phyloP scores from a whole-genome alignment of 1,139 yeast species.

The Zygoascus meyerae region DNA sequence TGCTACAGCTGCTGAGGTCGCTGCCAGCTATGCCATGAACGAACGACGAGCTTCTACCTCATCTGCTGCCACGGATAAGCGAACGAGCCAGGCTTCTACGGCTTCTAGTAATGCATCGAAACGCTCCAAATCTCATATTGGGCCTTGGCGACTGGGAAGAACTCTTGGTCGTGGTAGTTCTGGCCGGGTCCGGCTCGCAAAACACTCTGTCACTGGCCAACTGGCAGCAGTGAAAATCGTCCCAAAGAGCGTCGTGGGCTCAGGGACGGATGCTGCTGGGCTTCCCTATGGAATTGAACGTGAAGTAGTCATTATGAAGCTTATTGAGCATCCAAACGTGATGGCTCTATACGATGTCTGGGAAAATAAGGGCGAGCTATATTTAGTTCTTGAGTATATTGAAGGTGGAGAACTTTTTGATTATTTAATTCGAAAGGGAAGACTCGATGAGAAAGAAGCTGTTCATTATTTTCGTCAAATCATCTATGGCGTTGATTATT shows the following conservation, averaged over 20 bases:
- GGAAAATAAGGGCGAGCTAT: conserved; percentile 90
- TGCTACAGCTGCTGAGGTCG: conserved; percentile 2
- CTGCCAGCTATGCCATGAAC: conserved; percentile 8
- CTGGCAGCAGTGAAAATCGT: conserved; percentile 96
- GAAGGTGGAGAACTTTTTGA: conserved; percentile 98
- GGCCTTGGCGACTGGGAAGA: conserved; percentile 95
- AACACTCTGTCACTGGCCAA: conserved; percentile 76
- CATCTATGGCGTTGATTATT: conserved; percentile 83
- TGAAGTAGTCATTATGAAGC: conserved; percentile 87
- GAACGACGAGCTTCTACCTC: conserved; percentile 4
- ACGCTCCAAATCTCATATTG: conserved; percentile 67
- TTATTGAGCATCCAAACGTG: conserved; percentile 87
- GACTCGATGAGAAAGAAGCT: conserved; percentile 84
- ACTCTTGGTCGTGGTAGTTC: conserved; percentile 94
- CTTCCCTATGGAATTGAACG: conserved; percentile 93
- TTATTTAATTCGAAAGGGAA: conserved; percentile 80
- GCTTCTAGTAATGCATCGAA: conserved; percentile 30
- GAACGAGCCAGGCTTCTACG: conserved; percentile 2
- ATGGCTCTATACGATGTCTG: conserved; percentile 97
- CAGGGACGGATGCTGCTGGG: conserved; percentile 29
- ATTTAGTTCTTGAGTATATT: conserved; percentile 86
- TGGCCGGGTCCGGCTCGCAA: conserved; percentile 89
- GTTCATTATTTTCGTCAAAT: conserved; percentile 87
- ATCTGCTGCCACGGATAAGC: conserved; percentile 1
- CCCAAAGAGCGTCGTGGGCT: conserved; percentile 67